phyloP scores from a whole-genome alignment of 169 alveolate species.

The Cryptosporidium viatorum region DNA sequence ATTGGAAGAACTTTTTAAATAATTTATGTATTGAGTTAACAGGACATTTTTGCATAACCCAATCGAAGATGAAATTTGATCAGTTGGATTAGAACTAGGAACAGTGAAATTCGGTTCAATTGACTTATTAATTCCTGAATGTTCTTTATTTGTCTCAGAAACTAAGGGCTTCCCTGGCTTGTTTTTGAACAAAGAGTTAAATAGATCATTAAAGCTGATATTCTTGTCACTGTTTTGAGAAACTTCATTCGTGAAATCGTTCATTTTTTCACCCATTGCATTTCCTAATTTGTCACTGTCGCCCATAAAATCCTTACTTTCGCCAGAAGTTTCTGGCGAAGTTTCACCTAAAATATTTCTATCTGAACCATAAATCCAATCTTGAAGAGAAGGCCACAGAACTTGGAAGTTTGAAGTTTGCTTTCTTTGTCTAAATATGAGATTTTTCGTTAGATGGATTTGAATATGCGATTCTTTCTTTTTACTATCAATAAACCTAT shows the following conservation, averaged over 20 bases:
- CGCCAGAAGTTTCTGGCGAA: neutral
- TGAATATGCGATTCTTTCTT: constrained; percentile 70
- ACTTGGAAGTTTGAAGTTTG: constrained; percentile 33
- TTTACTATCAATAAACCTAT: constrained; percentile 57
- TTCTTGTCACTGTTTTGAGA: neutral
- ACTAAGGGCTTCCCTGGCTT: neutral
- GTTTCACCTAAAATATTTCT: neutral
- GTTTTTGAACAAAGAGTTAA: constrained; percentile 5
- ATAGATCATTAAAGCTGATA: constrained; percentile 24
- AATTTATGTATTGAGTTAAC: constrained; percentile 24
- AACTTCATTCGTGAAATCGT: constrained; percentile 11
- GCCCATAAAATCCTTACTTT: constrained; percentile 1
- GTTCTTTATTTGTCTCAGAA: neutral
- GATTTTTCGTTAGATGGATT: constrained; percentile 61
- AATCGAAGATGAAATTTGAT: neutral
- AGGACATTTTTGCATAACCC: neutral
- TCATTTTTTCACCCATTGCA: neutral
- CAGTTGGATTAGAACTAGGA: neutral
- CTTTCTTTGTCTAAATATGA: constrained; percentile 58
- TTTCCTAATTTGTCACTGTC: constrained; percentile 21
- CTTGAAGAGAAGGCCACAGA: constrained; percentile 63
- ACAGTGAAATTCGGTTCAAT: neutral
- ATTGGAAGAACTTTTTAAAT: neutral
- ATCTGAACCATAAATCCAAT: constrained; percentile 62
- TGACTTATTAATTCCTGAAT: neutral